A percentile compares a stretch with the other conserved stretches of the same genome.
Conservation (phyloP, 441 rosid genomes). For the Erodium moschatum region DNA sequence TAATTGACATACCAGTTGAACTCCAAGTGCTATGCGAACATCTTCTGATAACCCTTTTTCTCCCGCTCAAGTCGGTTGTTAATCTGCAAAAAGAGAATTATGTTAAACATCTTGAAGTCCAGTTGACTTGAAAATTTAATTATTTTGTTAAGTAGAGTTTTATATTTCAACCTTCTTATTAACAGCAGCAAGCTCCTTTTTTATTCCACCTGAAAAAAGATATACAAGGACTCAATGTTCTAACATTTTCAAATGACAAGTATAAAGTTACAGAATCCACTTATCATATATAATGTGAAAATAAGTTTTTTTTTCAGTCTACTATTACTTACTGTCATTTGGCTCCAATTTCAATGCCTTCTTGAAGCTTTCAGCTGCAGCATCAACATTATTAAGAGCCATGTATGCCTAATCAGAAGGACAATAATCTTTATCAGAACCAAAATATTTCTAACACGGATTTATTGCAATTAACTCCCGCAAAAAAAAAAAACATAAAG, state of each 20-base stretch:
- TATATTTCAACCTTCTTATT: conserved; percentile 51
- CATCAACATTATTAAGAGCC: conserved; percentile 81
- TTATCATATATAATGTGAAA: too few relatives aligned
- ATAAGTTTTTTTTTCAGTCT: conserved; percentile 3
- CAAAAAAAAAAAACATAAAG: neutral
- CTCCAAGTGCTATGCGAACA: conserved; percentile 40
- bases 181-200: conserved; percentile 66
- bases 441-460: neutral
- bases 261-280: too few relatives aligned
- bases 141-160: neutral
- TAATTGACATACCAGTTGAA: conserved; percentile 23
- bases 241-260: too few relatives aligned
- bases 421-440: conserved; percentile 5
- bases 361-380: conserved; percentile 50
- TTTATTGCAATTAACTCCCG: neutral
- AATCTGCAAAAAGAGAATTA: conserved; percentile 35
- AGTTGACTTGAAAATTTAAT: neutral
- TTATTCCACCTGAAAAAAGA: conserved; percentile 54
- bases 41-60: conserved; percentile 61
- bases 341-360: conserved; percentile 88
- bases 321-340: conserved; percentile 52
- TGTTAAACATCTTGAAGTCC: conserved; percentile 1
- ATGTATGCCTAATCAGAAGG: conserved; percentile 49
- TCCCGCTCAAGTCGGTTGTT: conserved; percentile 49
- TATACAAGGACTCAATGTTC: too few relatives aligned